phyloP scores from a whole-genome alignment of 495 filamentous ascomycete genomes.

The Amorphotheca resinae region DNA sequence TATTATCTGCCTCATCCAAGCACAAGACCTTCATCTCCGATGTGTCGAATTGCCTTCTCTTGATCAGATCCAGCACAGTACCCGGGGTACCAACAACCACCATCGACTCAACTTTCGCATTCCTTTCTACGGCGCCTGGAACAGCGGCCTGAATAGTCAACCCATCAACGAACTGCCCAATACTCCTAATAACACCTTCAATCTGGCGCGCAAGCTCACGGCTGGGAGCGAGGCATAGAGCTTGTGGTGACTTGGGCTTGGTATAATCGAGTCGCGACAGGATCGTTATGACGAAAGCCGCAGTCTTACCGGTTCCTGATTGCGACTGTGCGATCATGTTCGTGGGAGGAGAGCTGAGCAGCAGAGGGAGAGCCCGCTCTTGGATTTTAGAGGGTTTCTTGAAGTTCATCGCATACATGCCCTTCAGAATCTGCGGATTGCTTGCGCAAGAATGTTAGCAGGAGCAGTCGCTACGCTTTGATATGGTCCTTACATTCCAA shows the following conservation, averaged over 20 bases:
- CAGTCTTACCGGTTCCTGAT: conserved; percentile 97
- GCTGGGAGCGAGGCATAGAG: conserved; percentile 80
- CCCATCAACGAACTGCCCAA: conserved; percentile 69
- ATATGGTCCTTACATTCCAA: conserved; percentile 56
- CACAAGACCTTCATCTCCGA: conserved; percentile 63
- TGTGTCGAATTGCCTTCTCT: conserved; percentile 51
- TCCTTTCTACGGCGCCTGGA: conserved; percentile 54
- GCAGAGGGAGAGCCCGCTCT: conserved; percentile 78
- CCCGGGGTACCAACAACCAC: conserved; percentile 91
- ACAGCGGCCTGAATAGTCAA: conserved; percentile 67
- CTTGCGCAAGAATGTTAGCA: conserved; percentile 19
- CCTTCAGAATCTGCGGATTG: conserved; percentile 35
- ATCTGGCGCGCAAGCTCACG: conserved; percentile 95
- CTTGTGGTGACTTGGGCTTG: conserved; percentile 60
- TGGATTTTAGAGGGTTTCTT: conserved; percentile 95
- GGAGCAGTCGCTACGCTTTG: background rate
- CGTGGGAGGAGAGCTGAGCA: conserved; percentile 65
- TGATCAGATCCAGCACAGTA: conserved; percentile 78
- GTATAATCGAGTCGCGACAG: conserved; percentile 68
- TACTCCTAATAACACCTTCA: conserved; percentile 60
- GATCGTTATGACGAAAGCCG: conserved; percentile 87
- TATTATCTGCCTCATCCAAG: conserved; percentile 91
- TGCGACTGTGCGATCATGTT: conserved; percentile 98
- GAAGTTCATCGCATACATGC: conserved; percentile 72
- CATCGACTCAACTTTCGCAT: conserved; percentile 48